Conservation (phyloP, 2,329 filamentous ascomycete genomes). For the Sporothrix euskadiensis region DNA sequence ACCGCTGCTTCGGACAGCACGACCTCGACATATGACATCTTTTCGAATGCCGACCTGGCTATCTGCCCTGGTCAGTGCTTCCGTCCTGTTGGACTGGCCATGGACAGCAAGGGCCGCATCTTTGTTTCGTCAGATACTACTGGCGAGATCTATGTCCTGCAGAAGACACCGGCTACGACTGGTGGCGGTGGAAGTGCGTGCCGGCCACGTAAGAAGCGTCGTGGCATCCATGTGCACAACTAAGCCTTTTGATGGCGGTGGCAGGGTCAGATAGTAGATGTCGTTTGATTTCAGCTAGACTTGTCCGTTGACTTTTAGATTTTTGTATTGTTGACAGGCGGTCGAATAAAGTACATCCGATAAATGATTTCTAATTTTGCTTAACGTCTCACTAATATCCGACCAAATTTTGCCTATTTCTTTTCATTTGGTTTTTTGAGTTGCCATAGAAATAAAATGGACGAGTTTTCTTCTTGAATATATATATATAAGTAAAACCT, state of each 20-base stretch:
- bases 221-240: neutral
- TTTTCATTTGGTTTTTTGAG: too few relatives aligned
- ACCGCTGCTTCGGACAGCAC: neutral
- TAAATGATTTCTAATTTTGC: too few relatives aligned
- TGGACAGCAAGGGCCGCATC: constrained; percentile 54
- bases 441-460: too few relatives aligned
- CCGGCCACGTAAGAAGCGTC: neutral
- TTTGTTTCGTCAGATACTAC: constrained; percentile 65
- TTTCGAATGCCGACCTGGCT: constrained; percentile 55
- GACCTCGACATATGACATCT: constrained; percentile 44
- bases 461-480: too few relatives aligned
- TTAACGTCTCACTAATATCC: too few relatives aligned
- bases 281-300: neutral
- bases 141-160: constrained; percentile 64
- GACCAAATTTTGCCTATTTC: too few relatives aligned
- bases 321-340: too few relatives aligned
- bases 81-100: constrained; percentile 61
- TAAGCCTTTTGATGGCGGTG: neutral
- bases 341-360: too few relatives aligned
- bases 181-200: neutral
- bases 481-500: too few relatives aligned
- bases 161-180: constrained; percentile 29
- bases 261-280: neutral
- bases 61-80: constrained; percentile 61
- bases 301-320: too few relatives aligned